Conservation (phyloP, 2,329 filamentous ascomycete species). For the Trichoderma atrobrunneum region DNA sequence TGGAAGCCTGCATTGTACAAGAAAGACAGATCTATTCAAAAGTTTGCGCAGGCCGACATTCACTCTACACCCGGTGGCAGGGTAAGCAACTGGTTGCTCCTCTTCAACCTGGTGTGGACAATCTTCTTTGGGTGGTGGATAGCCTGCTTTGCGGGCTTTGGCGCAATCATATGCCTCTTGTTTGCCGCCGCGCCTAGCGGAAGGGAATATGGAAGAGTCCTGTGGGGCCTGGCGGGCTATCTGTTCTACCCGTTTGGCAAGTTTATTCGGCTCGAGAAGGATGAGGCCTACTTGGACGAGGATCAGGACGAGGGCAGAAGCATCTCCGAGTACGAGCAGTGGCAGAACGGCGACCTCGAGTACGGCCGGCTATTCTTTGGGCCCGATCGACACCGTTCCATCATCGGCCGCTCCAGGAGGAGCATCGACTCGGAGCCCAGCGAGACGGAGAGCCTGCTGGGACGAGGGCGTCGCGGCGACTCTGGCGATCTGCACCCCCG, state of each 20-base stretch:
- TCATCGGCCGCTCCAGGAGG: slow-evolving; percentile 80
- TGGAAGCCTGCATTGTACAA: slow-evolving; percentile 99
- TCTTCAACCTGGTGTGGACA: slow-evolving; percentile 91
- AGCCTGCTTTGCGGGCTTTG: slow-evolving; percentile 68
- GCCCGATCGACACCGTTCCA: slow-evolving; percentile 70
- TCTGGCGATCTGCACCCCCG: slow-evolving; percentile 36
- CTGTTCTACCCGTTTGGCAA: slow-evolving; percentile 96
- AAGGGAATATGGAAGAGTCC: slow-evolving; percentile 77
- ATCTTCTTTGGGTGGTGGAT: slow-evolving; percentile 96
- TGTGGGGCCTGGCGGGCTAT: slow-evolving; percentile 82
- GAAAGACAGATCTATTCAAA: slow-evolving; percentile 93
- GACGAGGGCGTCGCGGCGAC: slow-evolving; percentile 52
- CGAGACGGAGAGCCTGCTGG: slow-evolving; percentile 87
- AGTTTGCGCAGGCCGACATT: slow-evolving; percentile 93
- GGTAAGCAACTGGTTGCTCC: slow-evolving; percentile 77
- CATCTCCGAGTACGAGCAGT: slow-evolving; percentile 98
- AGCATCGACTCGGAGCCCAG: slow-evolving; percentile 81
- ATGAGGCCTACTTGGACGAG: slow-evolving; percentile 91
- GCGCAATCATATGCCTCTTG: slow-evolving; percentile 73
- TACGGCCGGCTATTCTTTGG: slow-evolving; percentile 96
- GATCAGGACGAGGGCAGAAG: slow-evolving; percentile 94
- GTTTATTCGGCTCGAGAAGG: slow-evolving; percentile 88
- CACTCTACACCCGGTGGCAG: slow-evolving; percentile 88
- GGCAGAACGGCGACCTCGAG: slow-evolving; percentile 96
- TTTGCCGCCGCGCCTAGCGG: slow-evolving; percentile 78